Percentiles rank a stretch among this genome's conserved stretches.
Conservation (phyloP, 768 basidiomycete species). For the Pleurotus tuoliensis region DNA sequence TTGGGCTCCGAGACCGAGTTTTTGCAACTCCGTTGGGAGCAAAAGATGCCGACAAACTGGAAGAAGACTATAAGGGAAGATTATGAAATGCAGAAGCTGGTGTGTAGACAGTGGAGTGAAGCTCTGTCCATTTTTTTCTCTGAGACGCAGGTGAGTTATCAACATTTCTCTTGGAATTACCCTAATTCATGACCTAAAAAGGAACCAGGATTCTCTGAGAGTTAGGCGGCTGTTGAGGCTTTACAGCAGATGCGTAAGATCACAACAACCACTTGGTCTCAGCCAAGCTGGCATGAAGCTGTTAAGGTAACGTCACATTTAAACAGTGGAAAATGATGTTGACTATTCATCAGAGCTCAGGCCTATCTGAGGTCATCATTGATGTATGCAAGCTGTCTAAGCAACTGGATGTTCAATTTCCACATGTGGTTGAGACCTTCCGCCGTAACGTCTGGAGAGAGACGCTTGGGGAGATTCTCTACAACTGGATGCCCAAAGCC, state of each 20-base stretch:
- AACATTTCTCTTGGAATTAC: not conserved
- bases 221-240: not conserved
- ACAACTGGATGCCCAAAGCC: not conserved
- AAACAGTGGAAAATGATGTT: not conserved
- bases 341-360: not conserved
- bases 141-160: no score
- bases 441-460: not conserved
- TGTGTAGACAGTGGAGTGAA: not conserved
- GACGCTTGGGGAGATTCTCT: not conserved
- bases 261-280: not conserved
- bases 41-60: not conserved
- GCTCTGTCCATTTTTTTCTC: not conserved
- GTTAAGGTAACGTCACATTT: not conserved
- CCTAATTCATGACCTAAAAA: not conserved
- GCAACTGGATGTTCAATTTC: not conserved
- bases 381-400: not conserved
- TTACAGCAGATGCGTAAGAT: not conserved
- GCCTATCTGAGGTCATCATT: not conserved
- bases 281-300: not conserved
- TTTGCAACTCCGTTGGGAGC: not conserved
- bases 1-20: not conserved
- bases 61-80: not conserved
- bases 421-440: not conserved
- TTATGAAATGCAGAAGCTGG: not conserved
- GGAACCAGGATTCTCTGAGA: not conserved